Percentiles rank a stretch among this genome's conserved stretches.
Evolutionary conservation across 352 stramenopile species (phyloP).

Genomic region (Globisporangium paddicum): DNA sequence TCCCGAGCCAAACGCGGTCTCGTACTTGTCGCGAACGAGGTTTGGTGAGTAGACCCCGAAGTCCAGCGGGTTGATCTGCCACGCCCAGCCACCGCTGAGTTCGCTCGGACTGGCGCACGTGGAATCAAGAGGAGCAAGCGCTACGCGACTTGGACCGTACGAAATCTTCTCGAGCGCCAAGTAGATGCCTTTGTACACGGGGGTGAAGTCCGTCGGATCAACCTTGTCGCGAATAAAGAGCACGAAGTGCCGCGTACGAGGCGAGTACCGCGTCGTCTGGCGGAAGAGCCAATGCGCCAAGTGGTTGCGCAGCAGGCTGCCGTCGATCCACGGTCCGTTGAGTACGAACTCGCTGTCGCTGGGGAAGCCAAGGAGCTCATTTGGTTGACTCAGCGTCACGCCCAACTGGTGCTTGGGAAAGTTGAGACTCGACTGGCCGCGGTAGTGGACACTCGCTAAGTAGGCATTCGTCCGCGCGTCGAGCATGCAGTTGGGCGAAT

Average conservation of each 20-base stretch:
- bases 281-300: not conserved
- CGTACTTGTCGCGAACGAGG: not conserved
- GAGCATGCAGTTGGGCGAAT: conserved; percentile 1
- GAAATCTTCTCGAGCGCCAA: not conserved
- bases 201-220: not conserved
- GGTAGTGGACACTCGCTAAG: not conserved
- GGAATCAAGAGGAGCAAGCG: not conserved
- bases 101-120: not conserved
- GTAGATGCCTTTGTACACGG: not conserved
- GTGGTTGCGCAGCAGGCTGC: not conserved
- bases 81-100: not conserved
- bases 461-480: not conserved
- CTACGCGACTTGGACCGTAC: not conserved
- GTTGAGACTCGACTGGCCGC: not conserved
- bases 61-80: not conserved
- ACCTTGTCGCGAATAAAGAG: not conserved
- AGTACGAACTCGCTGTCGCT: not conserved
- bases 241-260: not conserved
- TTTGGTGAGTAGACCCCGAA: not conserved
- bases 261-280: not conserved
- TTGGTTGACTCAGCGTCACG: not conserved
- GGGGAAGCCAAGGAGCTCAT: not conserved
- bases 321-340: not conserved
- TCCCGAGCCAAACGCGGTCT: not conserved
- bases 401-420: not conserved